Evolutionary conservation across 2,329 filamentous ascomycete genomes (phyloP).

Genomic region (Cladosporium sphaerospermum): DNA sequence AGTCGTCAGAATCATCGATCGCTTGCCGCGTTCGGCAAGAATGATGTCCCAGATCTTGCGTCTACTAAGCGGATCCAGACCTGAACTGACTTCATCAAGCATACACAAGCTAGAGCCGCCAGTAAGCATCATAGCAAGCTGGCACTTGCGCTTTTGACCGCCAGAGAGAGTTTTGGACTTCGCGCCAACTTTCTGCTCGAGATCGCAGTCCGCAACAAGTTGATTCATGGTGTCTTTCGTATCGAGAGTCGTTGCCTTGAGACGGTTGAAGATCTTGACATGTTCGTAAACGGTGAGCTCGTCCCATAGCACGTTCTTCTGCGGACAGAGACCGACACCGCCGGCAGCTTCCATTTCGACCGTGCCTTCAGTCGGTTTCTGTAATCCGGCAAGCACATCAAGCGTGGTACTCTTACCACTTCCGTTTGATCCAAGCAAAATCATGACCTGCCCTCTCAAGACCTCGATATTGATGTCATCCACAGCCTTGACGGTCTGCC

Average conservation of each 20-base stretch:
- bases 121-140: conserved; percentile 91
- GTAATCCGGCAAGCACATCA: conserved; percentile 78
- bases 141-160: conserved; percentile 86
- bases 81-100: conserved; percentile 84
- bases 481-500: conserved; percentile 72
- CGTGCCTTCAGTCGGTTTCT: conserved; percentile 65
- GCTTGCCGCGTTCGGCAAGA: conserved; percentile 69
- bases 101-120: conserved; percentile 84
- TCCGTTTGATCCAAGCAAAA: conserved; percentile 81
- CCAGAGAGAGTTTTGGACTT: conserved; percentile 74
- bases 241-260: conserved; percentile 65
- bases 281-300: conserved; percentile 82
- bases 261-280: conserved; percentile 71
- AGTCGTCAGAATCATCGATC: conserved; percentile 83
- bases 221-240: conserved; percentile 53
- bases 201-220: conserved; percentile 65
- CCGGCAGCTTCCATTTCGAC: conserved; percentile 74
- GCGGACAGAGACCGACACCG: conserved; percentile 79
- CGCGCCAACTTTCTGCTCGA: conserved; percentile 66
- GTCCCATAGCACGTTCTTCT: conserved; percentile 93
- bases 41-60: conserved; percentile 94
- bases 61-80: conserved; percentile 77
- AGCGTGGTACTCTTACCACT: conserved; percentile 86
- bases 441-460: conserved; percentile 73
- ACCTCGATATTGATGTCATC: conserved; percentile 65